Evolutionary conservation across 495 filamentous ascomycete species (phyloP).

Genomic region (Xylaria scruposa): DNA sequence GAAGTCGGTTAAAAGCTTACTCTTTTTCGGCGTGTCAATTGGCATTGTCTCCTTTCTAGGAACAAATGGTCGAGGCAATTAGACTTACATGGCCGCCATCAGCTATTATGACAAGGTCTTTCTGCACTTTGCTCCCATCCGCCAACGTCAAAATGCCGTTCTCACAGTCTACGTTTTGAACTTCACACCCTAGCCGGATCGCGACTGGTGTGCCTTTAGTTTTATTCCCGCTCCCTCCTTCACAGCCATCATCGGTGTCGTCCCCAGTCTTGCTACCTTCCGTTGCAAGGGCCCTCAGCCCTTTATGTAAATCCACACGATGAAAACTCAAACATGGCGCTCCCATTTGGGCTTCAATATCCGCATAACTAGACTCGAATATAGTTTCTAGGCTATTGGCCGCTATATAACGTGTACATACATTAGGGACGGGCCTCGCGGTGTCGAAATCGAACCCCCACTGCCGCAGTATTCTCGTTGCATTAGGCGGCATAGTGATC

Average conservation of each 20-base stretch:
- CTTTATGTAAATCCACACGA: conserved; percentile 62
- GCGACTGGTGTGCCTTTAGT: conserved; percentile 39
- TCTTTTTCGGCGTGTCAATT: conserved; percentile 36
- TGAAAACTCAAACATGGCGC: conserved; percentile 49
- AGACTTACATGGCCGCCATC: conserved; percentile 42
- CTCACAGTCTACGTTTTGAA: conserved; percentile 36
- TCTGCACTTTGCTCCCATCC: conserved; percentile 28
- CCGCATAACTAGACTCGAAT: conserved; percentile 37
- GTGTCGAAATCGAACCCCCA: conserved; percentile 54
- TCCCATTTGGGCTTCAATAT: conserved; percentile 39
- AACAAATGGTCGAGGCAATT: not conserved
- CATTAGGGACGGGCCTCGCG: conserved; percentile 39
- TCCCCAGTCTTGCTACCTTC: conserved; percentile 17
- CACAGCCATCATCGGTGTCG: not conserved
- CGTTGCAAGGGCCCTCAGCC: conserved; percentile 52
- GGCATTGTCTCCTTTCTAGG: not conserved
- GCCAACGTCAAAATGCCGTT: conserved; percentile 28
- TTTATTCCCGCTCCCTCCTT: conserved; percentile 22
- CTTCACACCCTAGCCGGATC: conserved; percentile 41
- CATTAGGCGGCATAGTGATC: conserved; percentile 60
- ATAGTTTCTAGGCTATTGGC: conserved; percentile 39
- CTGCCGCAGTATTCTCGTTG: conserved; percentile 49
- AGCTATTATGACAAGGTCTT: conserved; percentile 40
- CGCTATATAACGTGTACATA: conserved; percentile 39
- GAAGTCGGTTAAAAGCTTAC: conserved; percentile 36